These are phyloP conservation scores for Scleroderma citrinum DNA, from an alignment of 768 basidiomycete species.

Conservation along the genomic window DNA sequence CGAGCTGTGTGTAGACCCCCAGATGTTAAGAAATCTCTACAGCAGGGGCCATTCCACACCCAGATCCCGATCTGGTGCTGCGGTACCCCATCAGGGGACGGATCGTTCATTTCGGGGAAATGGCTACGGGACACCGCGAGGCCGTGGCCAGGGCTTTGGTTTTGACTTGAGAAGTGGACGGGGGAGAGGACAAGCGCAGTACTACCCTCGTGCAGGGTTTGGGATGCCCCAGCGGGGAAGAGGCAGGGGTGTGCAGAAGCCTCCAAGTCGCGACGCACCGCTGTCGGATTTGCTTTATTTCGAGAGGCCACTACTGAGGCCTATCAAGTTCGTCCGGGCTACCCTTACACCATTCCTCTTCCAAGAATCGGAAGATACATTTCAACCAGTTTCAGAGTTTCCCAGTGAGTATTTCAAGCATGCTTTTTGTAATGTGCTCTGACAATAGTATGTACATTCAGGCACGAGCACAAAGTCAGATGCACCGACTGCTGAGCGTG, in stretches of 20 bases:
- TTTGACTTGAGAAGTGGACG: constrained; percentile 3
- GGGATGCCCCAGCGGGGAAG: neutral
- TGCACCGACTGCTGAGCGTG: constrained; percentile 65
- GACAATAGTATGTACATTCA: neutral
- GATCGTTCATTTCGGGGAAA: no score
- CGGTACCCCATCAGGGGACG: constrained; percentile 12
- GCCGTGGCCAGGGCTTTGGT: neutral
- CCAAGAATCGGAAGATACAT: constrained; percentile 53
- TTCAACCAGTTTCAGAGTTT: constrained; percentile 48
- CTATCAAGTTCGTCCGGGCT: constrained; percentile 64
- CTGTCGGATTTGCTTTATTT: constrained; percentile 50
- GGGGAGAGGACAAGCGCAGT: neutral
- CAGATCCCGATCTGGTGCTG: constrained; percentile 8
- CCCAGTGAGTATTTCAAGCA: constrained; percentile 35
- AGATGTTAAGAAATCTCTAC: neutral
- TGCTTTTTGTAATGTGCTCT: constrained; percentile 2
- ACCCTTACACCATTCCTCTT: constrained; percentile 45
- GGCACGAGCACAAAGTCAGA: constrained; percentile 44
- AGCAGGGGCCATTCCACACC: constrained; percentile 5
- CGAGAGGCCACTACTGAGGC: constrained; percentile 58
- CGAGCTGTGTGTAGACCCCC: constrained; percentile 6
- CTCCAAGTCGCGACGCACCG: constrained; percentile 33
- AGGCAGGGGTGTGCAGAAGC: neutral
- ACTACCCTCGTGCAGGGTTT: neutral
- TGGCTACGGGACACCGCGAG: constrained; percentile 9